Percentiles rank a stretch among this genome's conserved stretches.
phyloP scores from a whole-genome alignment of 2,329 filamentous ascomycete species.

The Trichoderma endophyticum region DNA sequence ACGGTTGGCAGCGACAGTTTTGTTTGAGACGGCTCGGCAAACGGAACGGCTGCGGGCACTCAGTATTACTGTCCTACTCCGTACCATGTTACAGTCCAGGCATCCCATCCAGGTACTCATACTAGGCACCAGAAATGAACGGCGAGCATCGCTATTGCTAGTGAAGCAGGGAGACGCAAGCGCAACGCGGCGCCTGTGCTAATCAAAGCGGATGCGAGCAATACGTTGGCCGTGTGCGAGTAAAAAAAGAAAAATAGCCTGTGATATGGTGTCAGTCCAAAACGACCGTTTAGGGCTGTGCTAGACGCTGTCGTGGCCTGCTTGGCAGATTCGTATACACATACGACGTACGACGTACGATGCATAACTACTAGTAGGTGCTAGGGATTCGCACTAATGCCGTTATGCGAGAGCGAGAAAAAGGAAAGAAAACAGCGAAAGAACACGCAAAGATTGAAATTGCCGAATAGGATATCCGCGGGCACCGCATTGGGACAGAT shows the following conservation, averaged over 20 bases:
- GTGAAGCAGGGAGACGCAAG: conserved; percentile 15
- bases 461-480: not conserved
- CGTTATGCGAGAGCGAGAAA: not conserved
- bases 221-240: not conserved
- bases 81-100: not conserved
- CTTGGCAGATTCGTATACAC: not conserved
- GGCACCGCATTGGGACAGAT: not conserved
- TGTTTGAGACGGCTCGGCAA: not conserved
- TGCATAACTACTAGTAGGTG: not conserved
- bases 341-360: not conserved
- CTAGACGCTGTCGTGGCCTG: conserved; percentile 5
- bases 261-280: not conserved
- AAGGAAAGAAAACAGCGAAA: not conserved
- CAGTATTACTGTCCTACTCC: not conserved
- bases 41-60: conserved; percentile 2
- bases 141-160: not conserved
- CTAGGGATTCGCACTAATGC: not conserved
- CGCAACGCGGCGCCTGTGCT: conserved; percentile 8
- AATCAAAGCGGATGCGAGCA: not conserved
- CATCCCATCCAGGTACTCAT: not conserved
- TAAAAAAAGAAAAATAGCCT: not conserved
- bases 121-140: not conserved
- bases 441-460: not conserved
- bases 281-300: conserved; percentile 6
- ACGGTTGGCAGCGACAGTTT: not conserved